phyloP scores from a whole-genome alignment of 164 flowering plant species.

The Tinospora cordifolia region DNA sequence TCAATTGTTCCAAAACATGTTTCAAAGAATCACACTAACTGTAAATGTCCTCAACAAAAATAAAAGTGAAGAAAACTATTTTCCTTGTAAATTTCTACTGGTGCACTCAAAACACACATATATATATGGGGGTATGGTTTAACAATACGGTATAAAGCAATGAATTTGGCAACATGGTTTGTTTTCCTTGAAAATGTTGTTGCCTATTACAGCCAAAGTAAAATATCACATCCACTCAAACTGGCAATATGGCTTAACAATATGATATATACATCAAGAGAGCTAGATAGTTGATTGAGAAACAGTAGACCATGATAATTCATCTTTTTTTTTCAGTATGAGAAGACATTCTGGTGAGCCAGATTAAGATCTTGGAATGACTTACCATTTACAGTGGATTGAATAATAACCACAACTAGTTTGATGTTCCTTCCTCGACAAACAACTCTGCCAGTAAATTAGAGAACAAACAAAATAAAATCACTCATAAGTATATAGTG shows the following conservation, averaged over 20 bases:
- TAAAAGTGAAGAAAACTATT: too few relatives aligned
- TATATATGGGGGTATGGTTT: too few relatives aligned
- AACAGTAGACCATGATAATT: background rate
- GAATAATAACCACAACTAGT: conserved; percentile 60
- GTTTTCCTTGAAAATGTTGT: background rate
- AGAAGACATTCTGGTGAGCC: background rate
- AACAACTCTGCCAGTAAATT: conserved; percentile 37
- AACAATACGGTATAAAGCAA: too few relatives aligned
- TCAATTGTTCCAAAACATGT: too few relatives aligned
- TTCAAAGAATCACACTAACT: too few relatives aligned
- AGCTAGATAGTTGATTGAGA: background rate
- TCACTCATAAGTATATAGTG: background rate
- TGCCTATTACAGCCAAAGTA: background rate
- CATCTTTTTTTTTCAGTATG: background rate
- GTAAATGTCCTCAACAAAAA: too few relatives aligned
- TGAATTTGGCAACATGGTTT: too few relatives aligned
- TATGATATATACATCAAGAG: background rate
- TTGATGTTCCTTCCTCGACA: conserved; percentile 68
- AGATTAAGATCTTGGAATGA: background rate
- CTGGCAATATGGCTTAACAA: conserved; percentile 1
- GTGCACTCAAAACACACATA: too few relatives aligned
- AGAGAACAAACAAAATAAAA: conserved; percentile 4
- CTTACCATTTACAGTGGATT: conserved; percentile 47
- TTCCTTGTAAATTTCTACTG: too few relatives aligned
- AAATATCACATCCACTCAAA: background rate